A percentile compares a stretch with the other conserved stretches of the same genome.
Evolutionary conservation across 495 filamentous ascomycete genomes (phyloP).

Genomic region (Xylaria bambusicola): DNA sequence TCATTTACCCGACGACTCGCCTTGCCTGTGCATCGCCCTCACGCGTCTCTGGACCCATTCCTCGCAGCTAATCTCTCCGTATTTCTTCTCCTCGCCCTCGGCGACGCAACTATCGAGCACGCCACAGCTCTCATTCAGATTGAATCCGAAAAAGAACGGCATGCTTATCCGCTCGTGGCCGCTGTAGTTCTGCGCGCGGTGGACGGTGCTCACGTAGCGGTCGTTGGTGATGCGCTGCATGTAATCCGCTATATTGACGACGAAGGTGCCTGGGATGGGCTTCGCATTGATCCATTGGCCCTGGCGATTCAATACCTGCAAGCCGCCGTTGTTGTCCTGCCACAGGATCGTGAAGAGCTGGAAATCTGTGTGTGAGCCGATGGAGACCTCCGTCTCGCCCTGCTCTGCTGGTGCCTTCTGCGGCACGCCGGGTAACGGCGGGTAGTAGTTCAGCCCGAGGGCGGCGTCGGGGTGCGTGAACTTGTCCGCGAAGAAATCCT

Average conservation of each 20-base stretch:
- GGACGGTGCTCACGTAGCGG: conserved; percentile 59
- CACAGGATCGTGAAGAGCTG: conserved; percentile 61
- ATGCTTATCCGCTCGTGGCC: conserved; percentile 54
- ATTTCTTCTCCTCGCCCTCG: conserved; percentile 52
- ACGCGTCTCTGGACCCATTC: conserved; percentile 40
- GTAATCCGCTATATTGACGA: conserved; percentile 70
- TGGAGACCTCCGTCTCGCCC: conserved; percentile 25
- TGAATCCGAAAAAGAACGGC: conserved; percentile 60
- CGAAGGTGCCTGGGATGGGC: conserved; percentile 59
- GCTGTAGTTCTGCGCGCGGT: conserved; percentile 56
- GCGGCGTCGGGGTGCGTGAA: conserved; percentile 47
- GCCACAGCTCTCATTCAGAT: conserved; percentile 48
- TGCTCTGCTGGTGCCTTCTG: neutral
- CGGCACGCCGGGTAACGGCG: conserved; percentile 13
- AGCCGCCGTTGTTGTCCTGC: conserved; percentile 55
- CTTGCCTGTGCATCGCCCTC: conserved; percentile 28
- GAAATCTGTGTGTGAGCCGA: conserved; percentile 66
- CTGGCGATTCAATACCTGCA: conserved; percentile 55
- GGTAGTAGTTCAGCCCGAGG: conserved; percentile 37
- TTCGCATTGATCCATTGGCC: conserved; percentile 59
- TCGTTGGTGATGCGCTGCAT: conserved; percentile 67
- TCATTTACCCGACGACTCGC: neutral
- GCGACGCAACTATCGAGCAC: conserved; percentile 56
- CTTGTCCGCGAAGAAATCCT: conserved; percentile 52
- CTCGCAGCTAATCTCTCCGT: conserved; percentile 58